Evolutionary conservation across 148 eudicot species (phyloP).

Genomic region (Cornus suecica): DNA sequence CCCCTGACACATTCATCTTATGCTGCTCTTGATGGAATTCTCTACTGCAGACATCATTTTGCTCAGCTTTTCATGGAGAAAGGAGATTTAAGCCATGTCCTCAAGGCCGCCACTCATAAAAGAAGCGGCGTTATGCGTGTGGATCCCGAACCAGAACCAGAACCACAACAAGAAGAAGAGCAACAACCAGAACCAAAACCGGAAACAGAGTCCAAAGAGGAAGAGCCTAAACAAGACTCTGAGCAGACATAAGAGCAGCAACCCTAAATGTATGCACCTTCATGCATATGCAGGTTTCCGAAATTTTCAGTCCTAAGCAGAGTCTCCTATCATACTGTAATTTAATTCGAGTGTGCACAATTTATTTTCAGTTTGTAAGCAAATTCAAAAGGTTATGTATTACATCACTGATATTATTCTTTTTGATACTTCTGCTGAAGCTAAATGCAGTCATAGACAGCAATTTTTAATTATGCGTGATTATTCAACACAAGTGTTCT

Average conservation of each 20-base stretch:
- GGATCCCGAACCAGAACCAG: neutral
- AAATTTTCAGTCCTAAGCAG: neutral
- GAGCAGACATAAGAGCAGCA: constrained; percentile 12
- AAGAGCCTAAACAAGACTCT: constrained; percentile 5
- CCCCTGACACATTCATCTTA: constrained; percentile 87
- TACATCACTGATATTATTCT: neutral
- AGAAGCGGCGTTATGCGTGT: constrained; percentile 28
- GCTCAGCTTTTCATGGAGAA: constrained; percentile 95
- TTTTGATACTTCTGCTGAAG: neutral
- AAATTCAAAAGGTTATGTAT: neutral
- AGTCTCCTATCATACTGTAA: neutral
- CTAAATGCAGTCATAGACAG: neutral
- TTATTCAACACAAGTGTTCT: too few species aligned
- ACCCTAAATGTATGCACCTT: neutral
- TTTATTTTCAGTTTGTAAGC: neutral
- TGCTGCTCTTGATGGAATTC: constrained; percentile 85
- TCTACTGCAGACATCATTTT: constrained; percentile 85
- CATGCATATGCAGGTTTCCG: neutral
- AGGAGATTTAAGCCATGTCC: constrained; percentile 71
- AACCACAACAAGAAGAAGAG: too few species aligned
- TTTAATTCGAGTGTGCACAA: neutral
- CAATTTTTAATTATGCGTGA: too few species aligned
- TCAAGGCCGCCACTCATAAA: constrained; percentile 54
- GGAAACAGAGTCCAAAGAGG: constrained; percentile 17
- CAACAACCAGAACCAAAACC: too few species aligned